These are phyloP conservation scores for Leptographium lundbergii DNA, from an alignment of 2,329 filamentous ascomycete species.

Conservation along the genomic window DNA sequence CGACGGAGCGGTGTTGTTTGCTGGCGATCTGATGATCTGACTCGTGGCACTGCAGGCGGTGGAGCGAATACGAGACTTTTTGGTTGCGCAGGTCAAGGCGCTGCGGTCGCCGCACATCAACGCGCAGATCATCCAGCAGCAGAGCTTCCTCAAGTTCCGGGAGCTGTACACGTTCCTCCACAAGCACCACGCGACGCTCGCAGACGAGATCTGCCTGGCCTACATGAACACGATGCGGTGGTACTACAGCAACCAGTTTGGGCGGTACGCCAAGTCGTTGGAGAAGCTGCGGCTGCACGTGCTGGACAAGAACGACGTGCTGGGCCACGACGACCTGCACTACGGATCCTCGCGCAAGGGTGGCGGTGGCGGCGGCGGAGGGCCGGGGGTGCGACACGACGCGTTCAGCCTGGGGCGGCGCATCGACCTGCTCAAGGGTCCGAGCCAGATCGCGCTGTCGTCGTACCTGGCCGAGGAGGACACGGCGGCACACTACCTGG, in stretches of 20 bases:
- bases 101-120: constrained; percentile 92
- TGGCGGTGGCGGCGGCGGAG: background rate
- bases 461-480: constrained; percentile 90
- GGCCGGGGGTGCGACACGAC: constrained; percentile 56
- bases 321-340: constrained; percentile 58
- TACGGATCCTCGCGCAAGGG: background rate
- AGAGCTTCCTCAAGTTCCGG: constrained; percentile 78
- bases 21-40: background rate
- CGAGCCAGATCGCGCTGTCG: constrained; percentile 63
- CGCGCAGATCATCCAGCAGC: constrained; percentile 90
- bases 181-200: constrained; percentile 68
- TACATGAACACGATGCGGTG: constrained; percentile 98
- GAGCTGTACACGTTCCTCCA: constrained; percentile 79
- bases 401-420: constrained; percentile 81
- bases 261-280: constrained; percentile 71
- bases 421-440: constrained; percentile 65
- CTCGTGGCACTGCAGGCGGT: constrained; percentile 47
- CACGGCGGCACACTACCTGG: constrained; percentile 66
- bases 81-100: constrained; percentile 90
- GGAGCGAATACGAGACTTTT: constrained; percentile 84
- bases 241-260: constrained; percentile 92
- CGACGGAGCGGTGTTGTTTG: background rate
- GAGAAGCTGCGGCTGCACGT: constrained; percentile 73
- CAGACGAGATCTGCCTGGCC: constrained; percentile 79
- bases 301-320: constrained; percentile 70